A percentile compares a stretch with the other conserved stretches of the same genome.
Conservation (phyloP, 2,329 filamentous ascomycete species). For the Ceratocystis albifundus region DNA sequence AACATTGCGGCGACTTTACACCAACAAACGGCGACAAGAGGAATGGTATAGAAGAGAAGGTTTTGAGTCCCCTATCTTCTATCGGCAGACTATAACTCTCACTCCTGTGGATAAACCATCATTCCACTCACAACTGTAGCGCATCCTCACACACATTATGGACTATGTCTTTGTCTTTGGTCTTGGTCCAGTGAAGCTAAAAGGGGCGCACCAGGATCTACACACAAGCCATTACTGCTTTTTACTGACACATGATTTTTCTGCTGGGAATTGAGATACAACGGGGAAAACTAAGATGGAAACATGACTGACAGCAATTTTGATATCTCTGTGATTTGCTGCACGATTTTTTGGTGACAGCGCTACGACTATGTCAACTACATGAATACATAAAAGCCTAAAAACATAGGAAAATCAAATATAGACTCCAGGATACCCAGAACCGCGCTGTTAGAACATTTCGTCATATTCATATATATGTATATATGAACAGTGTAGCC, state of each 20-base stretch:
- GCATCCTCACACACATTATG: slow-evolving; percentile 3
- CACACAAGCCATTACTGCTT: slow-evolving; percentile 1
- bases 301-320: slow-evolving; percentile 4
- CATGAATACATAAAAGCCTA: slow-evolving; percentile 11
- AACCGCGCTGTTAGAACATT: background rate
- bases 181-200: background rate
- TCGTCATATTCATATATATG: background rate
- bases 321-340: slow-evolving; percentile 9
- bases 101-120: background rate
- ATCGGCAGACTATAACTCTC: background rate
- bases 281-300: background rate
- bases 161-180: slow-evolving; percentile 8
- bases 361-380: background rate
- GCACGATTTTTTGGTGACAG: slow-evolving; percentile 3
- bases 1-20: background rate
- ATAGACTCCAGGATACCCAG: slow-evolving; percentile 20
- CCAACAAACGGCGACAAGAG: background rate
- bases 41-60: background rate
- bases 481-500: background rate
- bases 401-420: slow-evolving; percentile 23
- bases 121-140: background rate
- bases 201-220: background rate
- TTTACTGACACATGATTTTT: background rate
- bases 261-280: background rate
- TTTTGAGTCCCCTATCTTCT: background rate